Evolutionary conservation across 306 rosid species (phyloP).

Genomic region (Prunus armeniaca): DNA sequence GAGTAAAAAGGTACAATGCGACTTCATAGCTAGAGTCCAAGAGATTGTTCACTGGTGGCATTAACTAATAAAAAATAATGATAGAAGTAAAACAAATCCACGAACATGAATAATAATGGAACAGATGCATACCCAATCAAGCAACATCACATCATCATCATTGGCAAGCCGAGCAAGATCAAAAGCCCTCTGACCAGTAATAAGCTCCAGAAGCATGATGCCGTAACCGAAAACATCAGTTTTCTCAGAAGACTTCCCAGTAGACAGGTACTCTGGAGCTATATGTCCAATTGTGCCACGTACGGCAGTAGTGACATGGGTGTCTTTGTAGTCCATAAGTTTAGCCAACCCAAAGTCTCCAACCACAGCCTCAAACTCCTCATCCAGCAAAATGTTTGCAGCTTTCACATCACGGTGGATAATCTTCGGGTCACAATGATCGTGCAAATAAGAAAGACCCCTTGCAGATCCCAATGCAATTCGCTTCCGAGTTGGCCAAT

Average conservation of each 20-base stretch:
- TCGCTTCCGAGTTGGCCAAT: conserved; percentile 92
- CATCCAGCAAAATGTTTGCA: conserved; percentile 93
- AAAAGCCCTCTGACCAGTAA: conserved; percentile 94
- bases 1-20: not conserved
- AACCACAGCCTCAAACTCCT: conserved; percentile 98
- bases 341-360: conserved; percentile 98
- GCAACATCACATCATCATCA: conserved; percentile 98
- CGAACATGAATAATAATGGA: conserved; percentile 3
- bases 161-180: conserved; percentile 98
- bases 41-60: not conserved
- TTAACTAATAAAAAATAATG: not conserved
- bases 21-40: not conserved
- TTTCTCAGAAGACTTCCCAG: conserved; percentile 94
- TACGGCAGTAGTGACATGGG: conserved; percentile 94
- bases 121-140: conserved; percentile 83
- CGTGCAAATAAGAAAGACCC: conserved; percentile 95
- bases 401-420: conserved; percentile 98
- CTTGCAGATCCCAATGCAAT: conserved; percentile 98
- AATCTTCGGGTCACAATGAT: conserved; percentile 97
- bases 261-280: conserved; percentile 92
- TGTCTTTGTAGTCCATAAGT: conserved; percentile 98
- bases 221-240: conserved; percentile 97
- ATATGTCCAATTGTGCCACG: conserved; percentile 97
- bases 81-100: conserved; percentile 6
- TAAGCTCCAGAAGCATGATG: conserved; percentile 96